Evolutionary conservation across 1,139 yeast species (phyloP).

Genomic region (Hanseniaspora gamundiae): DNA sequence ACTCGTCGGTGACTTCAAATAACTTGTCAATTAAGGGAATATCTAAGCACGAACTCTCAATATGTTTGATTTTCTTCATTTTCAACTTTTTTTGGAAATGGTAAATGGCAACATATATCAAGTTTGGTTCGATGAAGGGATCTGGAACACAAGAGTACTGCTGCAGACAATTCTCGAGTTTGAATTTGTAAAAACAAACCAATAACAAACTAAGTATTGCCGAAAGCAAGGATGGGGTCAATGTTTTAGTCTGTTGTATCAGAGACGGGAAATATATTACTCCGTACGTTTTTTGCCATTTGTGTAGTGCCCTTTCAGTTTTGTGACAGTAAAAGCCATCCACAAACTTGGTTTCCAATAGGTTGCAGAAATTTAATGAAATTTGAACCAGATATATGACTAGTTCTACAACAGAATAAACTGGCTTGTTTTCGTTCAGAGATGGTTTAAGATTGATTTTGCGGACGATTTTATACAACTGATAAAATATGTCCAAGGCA

Average conservation of each 20-base stretch:
- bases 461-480: conserved; percentile 46
- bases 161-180: conserved; percentile 62
- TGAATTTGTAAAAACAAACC: conserved; percentile 54
- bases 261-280: conserved; percentile 44
- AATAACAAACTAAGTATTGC: conserved; percentile 56
- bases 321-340: conserved; percentile 76
- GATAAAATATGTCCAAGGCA: conserved; percentile 70
- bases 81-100: conserved; percentile 52
- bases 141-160: conserved; percentile 78
- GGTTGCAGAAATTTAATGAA: conserved; percentile 63
- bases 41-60: conserved; percentile 37
- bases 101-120: conserved; percentile 34
- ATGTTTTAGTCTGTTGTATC: conserved; percentile 8
- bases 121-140: conserved; percentile 7
- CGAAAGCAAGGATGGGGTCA: conserved; percentile 19
- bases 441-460: conserved; percentile 2
- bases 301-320: conserved; percentile 57
- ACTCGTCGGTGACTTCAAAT: conserved; percentile 46
- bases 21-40: conserved; percentile 49
- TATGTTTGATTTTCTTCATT: neutral
- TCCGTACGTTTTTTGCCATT: conserved; percentile 82
- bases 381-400: conserved; percentile 58
- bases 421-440: conserved; percentile 9
- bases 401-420: conserved; percentile 62
- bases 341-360: conserved; percentile 55